Evolutionary conservation across 2,329 filamentous ascomycete species (phyloP).

Genomic region (Fusarium staphyleae): DNA sequence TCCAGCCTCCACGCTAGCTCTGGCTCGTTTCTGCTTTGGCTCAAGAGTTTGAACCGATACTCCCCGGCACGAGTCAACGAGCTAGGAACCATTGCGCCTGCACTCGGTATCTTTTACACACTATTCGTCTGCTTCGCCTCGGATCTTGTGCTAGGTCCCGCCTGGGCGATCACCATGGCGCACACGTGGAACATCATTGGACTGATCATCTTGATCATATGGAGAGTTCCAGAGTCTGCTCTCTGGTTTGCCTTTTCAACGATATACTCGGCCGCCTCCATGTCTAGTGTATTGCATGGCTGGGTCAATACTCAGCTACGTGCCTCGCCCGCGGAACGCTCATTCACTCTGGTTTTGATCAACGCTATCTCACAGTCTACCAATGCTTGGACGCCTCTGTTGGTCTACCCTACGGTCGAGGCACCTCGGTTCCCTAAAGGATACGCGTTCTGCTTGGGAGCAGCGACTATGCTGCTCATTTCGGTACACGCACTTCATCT

Average conservation of each 20-base stretch:
- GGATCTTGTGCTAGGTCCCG: conserved; percentile 59
- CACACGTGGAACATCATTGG: conserved; percentile 60
- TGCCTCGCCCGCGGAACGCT: conserved; percentile 54
- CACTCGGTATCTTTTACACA: conserved; percentile 63
- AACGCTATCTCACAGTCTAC: conserved; percentile 60
- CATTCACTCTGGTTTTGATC: conserved; percentile 58
- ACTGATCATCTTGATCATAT: conserved; percentile 60
- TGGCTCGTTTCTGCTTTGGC: conserved; percentile 63
- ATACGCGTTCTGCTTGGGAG: conserved; percentile 46
- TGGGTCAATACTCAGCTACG: conserved; percentile 61
- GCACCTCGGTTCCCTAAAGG: conserved; percentile 48
- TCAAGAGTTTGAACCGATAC: conserved; percentile 61
- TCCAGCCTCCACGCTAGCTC: conserved; percentile 53
- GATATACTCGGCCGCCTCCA: conserved; percentile 56
- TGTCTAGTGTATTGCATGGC: conserved; percentile 63
- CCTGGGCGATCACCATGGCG: conserved; percentile 62
- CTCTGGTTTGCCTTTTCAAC: conserved; percentile 50
- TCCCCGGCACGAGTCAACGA: conserved; percentile 57
- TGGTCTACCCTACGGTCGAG: conserved; percentile 55
- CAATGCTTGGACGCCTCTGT: conserved; percentile 61
- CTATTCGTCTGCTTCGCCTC: conserved; percentile 62
- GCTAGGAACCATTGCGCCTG: conserved; percentile 59
- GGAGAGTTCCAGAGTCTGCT: conserved; percentile 59
- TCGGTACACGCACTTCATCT: conserved; percentile 1
- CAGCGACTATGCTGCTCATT: not conserved